Base-by-base conservation (phyloP, 2,329 filamentous ascomycete species). In the Aspergillus proliferans region DNA sequence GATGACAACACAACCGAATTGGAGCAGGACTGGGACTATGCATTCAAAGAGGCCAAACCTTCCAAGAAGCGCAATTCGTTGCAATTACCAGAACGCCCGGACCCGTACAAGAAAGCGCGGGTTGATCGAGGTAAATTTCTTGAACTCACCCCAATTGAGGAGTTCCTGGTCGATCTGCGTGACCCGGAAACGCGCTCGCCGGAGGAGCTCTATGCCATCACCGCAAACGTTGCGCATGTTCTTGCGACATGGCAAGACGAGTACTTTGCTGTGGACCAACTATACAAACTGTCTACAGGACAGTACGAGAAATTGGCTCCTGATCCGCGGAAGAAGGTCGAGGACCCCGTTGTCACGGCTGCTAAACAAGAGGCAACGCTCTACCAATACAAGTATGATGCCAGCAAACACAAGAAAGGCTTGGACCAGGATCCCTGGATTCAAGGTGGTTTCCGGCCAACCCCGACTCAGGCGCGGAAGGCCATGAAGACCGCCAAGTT, bases 341-440 rank as follows among this genome's bases (percentile, higher is more conserved):
- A 78, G 9, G 66, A 72, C 10, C 65, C 68, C 4, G 64, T 69
- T n/a, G 61, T 79, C 2, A 82, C 74, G 52, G 80, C 82, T 58
- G 80, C 81, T 55, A 76, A 76, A 63, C 82, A 82, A 55, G 81
- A 84, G 65, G 75, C 81, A 1, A 75, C 76, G 49, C 66, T 84
- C 0, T 84, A 84, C 58, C 78, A 79, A 48, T 84, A 83, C 61
- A 73, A 71, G 30, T 79, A 79, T 59, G 78, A 80, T 52, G 64
- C 76, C 0, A 21, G 15, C 38, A 77, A 77, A 56, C 64, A 66
- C 33, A 55, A 60, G 33, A 69, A 71, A 47, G 63, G 67, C 34
- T 75, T 75, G n/a, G 69, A 66, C 47, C 81, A 83, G 54, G 76
- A 83, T 57, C 78, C 81, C 0, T 81, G 80, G 50, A 62, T 70